These are phyloP conservation scores for Moringa oleifera DNA, from an alignment of 345 rosid genomes.

Conservation along the genomic window DNA sequence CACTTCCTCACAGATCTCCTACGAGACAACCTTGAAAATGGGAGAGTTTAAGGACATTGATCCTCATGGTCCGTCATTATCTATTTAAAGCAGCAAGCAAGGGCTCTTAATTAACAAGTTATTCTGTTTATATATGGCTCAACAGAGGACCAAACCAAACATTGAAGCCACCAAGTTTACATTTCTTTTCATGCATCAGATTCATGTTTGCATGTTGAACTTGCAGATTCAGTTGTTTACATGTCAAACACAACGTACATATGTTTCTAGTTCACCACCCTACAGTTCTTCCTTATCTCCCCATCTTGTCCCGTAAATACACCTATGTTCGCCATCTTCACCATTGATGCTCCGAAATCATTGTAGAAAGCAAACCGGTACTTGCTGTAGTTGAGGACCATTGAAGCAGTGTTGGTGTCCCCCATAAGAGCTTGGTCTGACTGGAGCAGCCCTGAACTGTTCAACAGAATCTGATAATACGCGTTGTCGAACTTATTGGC, in stretches of 20 bases:
- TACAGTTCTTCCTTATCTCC: conserved; percentile 55
- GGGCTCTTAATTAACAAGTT: too few relatives aligned
- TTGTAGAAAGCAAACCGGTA: conserved; percentile 37
- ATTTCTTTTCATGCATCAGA: not conserved
- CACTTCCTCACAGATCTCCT: too few relatives aligned
- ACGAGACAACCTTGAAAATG: too few relatives aligned
- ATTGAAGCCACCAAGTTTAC: too few relatives aligned
- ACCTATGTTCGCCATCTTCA: conserved; percentile 48
- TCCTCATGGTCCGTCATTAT: too few relatives aligned
- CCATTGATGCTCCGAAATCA: conserved; percentile 61
- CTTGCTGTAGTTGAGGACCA: conserved; percentile 49
- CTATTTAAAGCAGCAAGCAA: too few relatives aligned
- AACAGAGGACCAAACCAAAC: too few relatives aligned
- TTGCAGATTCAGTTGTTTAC: too few relatives aligned
- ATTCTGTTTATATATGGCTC: too few relatives aligned
- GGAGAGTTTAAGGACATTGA: too few relatives aligned
- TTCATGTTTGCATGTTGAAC: too few relatives aligned
- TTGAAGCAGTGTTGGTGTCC: conserved; percentile 38
- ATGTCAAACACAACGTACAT: not conserved
- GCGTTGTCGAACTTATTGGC: conserved; percentile 43
- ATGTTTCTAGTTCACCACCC: conserved; percentile 41
- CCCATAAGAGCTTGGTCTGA: conserved; percentile 67
- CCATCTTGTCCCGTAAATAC: conserved; percentile 53
- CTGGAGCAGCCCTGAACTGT: conserved; percentile 51
- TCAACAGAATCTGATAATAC: conserved; percentile 41